Percentiles rank a stretch among this genome's conserved stretches.
phyloP scores from a whole-genome alignment of 108 stramenopile genomes.

The Fragilaria crotonensis region DNA sequence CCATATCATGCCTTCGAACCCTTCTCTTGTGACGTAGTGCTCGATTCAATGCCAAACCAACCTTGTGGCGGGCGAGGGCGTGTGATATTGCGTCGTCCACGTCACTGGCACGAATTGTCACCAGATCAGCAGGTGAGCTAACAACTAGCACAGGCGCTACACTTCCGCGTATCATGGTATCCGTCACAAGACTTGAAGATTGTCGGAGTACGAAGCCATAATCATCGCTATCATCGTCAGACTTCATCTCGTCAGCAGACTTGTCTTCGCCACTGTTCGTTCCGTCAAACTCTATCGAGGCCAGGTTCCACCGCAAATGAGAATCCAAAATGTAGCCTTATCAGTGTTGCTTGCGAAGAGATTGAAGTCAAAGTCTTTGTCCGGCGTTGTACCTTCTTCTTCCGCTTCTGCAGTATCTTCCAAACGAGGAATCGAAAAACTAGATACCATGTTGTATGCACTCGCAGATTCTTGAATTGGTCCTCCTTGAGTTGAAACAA shows the following conservation, averaged over 20 bases:
- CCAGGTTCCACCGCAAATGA: constrained; percentile 62
- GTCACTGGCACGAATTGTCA: constrained; percentile 44
- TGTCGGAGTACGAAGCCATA: constrained; percentile 58
- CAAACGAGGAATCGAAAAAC: constrained; percentile 65
- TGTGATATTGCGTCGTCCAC: constrained; percentile 69
- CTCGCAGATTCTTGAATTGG: constrained; percentile 15
- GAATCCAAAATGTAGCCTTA: constrained; percentile 39
- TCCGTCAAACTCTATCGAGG: constrained; percentile 26
- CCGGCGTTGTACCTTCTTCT: constrained; percentile 23
- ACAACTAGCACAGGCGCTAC: constrained; percentile 65
- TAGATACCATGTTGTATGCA: constrained; percentile 42
- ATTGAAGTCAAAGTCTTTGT: constrained; percentile 10
- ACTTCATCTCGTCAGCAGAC: constrained; percentile 18
- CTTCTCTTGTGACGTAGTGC: constrained; percentile 46
- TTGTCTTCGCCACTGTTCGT: constrained; percentile 15
- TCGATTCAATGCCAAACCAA: constrained; percentile 49
- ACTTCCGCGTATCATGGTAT: too few species aligned
- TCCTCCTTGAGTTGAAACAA: not conserved
- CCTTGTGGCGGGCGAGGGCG: constrained; percentile 39
- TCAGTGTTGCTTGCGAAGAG: too few species aligned
- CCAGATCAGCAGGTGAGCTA: constrained; percentile 30
- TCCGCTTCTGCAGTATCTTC: constrained; percentile 52
- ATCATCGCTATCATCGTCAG: constrained; percentile 69
- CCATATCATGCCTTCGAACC: constrained; percentile 43
- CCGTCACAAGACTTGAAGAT: not conserved